A percentile compares a stretch with the other conserved stretches of the same genome.
Evolutionary conservation across 306 rosid species (phyloP).

Genomic region (Prunus armeniaca): DNA sequence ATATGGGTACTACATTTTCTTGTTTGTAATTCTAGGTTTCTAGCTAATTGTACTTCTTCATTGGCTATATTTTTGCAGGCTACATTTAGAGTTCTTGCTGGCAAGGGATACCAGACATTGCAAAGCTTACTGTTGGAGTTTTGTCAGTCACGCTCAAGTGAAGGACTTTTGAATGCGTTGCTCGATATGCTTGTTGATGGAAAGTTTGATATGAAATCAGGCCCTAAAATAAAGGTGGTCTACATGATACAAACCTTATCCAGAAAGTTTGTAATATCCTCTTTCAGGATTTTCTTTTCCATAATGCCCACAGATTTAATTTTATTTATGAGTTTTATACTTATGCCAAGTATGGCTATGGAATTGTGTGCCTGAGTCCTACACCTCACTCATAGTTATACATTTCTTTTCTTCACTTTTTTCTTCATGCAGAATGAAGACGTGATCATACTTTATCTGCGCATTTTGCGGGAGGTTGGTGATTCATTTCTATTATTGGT

Average conservation of each 20-base stretch:
- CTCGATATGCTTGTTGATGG: constrained; percentile 98
- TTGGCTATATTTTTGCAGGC: constrained; percentile 49
- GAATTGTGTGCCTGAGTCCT: constrained; percentile 12
- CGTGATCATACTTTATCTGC: constrained; percentile 71
- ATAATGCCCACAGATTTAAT: constrained; percentile 4
- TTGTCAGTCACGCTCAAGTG: constrained; percentile 76
- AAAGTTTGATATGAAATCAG: constrained; percentile 64
- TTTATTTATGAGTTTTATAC: constrained; percentile 11
- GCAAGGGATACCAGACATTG: constrained; percentile 91
- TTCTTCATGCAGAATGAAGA: constrained; percentile 79
- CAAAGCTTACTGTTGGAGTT: constrained; percentile 89
- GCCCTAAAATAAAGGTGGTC: constrained; percentile 84
- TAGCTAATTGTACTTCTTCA: constrained; percentile 5
- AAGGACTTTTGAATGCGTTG: constrained; percentile 67
- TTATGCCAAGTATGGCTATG: constrained; percentile 9
- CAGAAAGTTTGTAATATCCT: constrained; percentile 18
- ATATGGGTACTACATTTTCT: neutral
- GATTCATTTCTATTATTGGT: constrained; percentile 30
- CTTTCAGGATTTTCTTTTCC: constrained; percentile 14
- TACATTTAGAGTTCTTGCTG: constrained; percentile 88
- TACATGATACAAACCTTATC: constrained; percentile 27
- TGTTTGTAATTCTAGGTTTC: constrained; percentile 6
- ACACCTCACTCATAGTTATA: constrained; percentile 10
- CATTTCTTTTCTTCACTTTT: constrained; percentile 22
- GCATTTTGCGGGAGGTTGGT: constrained; percentile 82